Conservation (phyloP, 768 basidiomycete species). For the Sistotremastrum niveocremeum region DNA sequence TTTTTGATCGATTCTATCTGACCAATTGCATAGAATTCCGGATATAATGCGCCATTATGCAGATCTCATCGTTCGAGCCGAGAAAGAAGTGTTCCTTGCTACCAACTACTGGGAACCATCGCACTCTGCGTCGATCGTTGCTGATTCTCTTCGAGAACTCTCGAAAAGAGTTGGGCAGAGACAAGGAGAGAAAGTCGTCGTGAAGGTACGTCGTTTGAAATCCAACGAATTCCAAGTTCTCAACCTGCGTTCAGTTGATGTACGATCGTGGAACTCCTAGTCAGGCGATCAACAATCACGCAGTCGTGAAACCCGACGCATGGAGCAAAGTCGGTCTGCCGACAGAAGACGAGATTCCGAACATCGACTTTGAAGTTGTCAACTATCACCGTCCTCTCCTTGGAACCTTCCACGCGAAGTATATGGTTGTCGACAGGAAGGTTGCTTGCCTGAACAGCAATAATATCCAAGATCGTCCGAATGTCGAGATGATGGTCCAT, state of each 20-base stretch:
- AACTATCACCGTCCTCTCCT: slow-evolving; percentile 42
- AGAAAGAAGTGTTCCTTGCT: slow-evolving; percentile 52
- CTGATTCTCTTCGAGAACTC: slow-evolving; percentile 34
- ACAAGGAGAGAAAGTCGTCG: slow-evolving; percentile 33
- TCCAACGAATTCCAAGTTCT: no score
- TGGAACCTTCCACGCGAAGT: slow-evolving; percentile 64
- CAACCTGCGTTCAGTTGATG: slow-evolving; percentile 21
- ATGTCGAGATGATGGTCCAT: slow-evolving; percentile 47
- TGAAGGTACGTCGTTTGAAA: slow-evolving; percentile 23
- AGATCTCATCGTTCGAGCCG: slow-evolving; percentile 44
- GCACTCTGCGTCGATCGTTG: slow-evolving; percentile 35
- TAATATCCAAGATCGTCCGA: slow-evolving; percentile 49
- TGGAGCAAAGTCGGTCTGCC: slow-evolving; percentile 40
- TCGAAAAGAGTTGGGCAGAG: slow-evolving; percentile 32
- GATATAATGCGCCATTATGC: slow-evolving; percentile 64
- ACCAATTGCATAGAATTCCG: slow-evolving; percentile 31
- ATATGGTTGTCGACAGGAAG: slow-evolving; percentile 55
- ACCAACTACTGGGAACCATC: slow-evolving; percentile 52
- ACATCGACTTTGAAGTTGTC: slow-evolving; percentile 46
- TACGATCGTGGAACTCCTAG: slow-evolving; percentile 54
- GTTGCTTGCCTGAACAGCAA: slow-evolving; percentile 52
- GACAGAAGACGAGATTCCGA: slow-evolving; percentile 38
- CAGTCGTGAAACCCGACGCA: slow-evolving; percentile 29
- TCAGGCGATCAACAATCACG: slow-evolving; percentile 36
- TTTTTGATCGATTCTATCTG: slow-evolving; percentile 1